phyloP scores from a whole-genome alignment of 257 asterid species.

The Solanum sitiens region DNA sequence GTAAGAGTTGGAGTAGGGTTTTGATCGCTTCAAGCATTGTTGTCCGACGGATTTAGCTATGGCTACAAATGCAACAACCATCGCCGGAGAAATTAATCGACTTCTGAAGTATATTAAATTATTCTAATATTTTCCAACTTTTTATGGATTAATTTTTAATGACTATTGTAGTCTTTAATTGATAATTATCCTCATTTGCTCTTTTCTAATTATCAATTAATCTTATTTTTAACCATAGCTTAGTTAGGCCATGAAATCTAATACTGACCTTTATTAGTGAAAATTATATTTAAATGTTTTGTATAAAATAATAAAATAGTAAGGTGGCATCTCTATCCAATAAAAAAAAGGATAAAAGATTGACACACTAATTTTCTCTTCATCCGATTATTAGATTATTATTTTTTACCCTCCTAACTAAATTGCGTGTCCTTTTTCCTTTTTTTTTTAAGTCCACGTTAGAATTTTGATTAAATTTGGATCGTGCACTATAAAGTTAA shows the following conservation, averaged over 20 bases:
- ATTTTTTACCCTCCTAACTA: conserved; percentile 60
- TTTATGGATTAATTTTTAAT: too few relatives aligned
- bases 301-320: not conserved
- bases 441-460: rapidly evolving
- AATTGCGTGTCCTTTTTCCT: not conserved
- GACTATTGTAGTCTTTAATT: not conserved
- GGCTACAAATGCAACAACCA: conserved; percentile 26
- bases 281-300: not conserved
- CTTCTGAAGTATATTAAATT: not conserved
- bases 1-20: conserved; percentile 9
- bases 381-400: conserved; percentile 24
- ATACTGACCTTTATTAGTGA: not conserved
- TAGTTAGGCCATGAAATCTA: not conserved
- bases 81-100: not conserved
- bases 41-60: conserved; percentile 26
- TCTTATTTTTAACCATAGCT: not conserved
- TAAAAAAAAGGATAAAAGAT: not conserved
- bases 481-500: too few relatives aligned
- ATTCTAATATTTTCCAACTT: too few relatives aligned
- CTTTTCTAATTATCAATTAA: not conserved
- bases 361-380: conserved; percentile 14
- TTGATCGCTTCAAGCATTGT: conserved; percentile 18
- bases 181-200: not conserved
- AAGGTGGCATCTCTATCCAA: not conserved
- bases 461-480: rapidly evolving